Evolutionary conservation across 352 stramenopile species (phyloP), one percentile per base, ranked within the genome.

Genomic region (Poterioochromonas sp.): DNA sequence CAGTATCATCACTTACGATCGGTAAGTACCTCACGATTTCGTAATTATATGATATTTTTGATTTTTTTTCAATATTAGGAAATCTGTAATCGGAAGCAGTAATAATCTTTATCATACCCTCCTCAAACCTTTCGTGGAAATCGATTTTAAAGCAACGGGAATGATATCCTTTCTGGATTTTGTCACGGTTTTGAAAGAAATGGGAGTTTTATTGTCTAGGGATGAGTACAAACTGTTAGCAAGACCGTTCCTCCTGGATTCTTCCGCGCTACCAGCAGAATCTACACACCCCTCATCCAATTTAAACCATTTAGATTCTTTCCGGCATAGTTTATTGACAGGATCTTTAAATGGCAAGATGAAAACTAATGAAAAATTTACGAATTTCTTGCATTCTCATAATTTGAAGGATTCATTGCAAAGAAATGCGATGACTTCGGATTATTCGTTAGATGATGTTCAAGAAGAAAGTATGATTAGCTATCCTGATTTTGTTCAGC

Each of bases 261-360:
- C 5, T 2, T 5, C 11, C 39, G 18, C 18, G 5, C 18, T 18
- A 5, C 11, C 11, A 22, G 32, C 18, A 22, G 15, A 22, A n/a
- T 12, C 15, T 8, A 8, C 32, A 29, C 8, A 71, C 41, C 18
- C 32, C 32, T 71, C 62, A 26, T 47, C 34, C 11, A 71, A 71
- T 44, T 15, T 44, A 5, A 71, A 71, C 41, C 62, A 44, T 71
- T 15, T 71, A 5, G 5, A 71, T 12, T 71, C 62, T 8, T 71
- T 71, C 62, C 62, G 62, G 2, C 12, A 71, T 8, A 29, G 8
- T 1, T 8, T 43, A 44, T 47, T 71, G 32, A 44, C 32, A 5
- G 62, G 62, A 8, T 41, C 62, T n/a, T 71, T 71, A 47, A 5
- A 3, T n/a, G 62, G 62, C 34, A 15, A 40, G 5, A 47, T 26